These are phyloP conservation scores for Plicaturopsis crispa DNA, from an alignment of 768 basidiomycete genomes.

Conservation along the genomic window DNA sequence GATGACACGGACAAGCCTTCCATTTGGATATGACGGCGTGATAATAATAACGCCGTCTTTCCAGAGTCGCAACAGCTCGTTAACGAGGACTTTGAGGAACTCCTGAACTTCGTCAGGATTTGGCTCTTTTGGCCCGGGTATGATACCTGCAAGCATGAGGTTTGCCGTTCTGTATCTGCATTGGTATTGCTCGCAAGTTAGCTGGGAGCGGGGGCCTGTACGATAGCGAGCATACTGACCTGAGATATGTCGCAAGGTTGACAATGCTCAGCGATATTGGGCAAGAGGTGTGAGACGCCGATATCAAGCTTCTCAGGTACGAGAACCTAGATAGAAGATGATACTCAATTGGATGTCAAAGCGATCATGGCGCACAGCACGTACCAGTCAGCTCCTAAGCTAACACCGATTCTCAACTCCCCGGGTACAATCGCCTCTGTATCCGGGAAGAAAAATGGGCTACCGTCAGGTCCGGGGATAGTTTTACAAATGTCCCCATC, in stretches of 20 bases:
- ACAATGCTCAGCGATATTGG: constrained; percentile 25
- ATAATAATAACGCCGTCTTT: constrained; percentile 13
- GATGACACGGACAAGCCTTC: constrained; percentile 21
- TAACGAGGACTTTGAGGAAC: constrained; percentile 17
- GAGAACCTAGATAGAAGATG: constrained; percentile 21
- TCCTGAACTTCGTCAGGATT: constrained; percentile 18
- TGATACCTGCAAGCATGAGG: constrained; percentile 15
- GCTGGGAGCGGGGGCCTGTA: background rate
- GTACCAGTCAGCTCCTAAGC: background rate
- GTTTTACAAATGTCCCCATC: background rate
- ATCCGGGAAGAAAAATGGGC: background rate
- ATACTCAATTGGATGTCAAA: constrained; percentile 9
- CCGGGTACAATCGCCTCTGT: background rate
- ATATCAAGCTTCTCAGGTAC: constrained; percentile 24
- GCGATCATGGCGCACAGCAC: constrained; percentile 23
- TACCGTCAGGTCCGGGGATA: background rate
- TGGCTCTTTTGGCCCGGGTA: constrained; percentile 22
- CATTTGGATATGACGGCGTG: constrained; percentile 18
- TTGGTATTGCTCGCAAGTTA: background rate
- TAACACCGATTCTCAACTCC: background rate
- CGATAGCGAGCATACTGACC: constrained; percentile 10
- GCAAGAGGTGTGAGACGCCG: constrained; percentile 25
- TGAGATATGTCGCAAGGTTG: constrained; percentile 19
- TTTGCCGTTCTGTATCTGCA: constrained; percentile 18
- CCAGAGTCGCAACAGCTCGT: constrained; percentile 18